Evolutionary conservation across 2,329 filamentous ascomycete species (phyloP).

Genomic region (Periconia digitata): DNA sequence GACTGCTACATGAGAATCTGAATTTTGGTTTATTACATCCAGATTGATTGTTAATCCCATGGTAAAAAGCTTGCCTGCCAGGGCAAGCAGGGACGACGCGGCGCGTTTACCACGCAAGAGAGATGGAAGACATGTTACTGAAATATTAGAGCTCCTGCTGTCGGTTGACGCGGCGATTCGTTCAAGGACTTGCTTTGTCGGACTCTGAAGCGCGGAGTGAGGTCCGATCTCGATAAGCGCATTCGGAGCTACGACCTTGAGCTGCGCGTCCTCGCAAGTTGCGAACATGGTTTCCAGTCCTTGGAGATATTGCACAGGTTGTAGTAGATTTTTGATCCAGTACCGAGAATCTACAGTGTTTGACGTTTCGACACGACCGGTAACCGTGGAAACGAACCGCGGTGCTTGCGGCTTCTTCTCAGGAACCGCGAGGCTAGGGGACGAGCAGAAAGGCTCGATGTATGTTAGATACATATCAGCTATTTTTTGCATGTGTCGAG

Average conservation of each 20-base stretch:
- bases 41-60: conserved; percentile 22
- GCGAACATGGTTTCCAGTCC: conserved; percentile 17
- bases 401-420: background rate
- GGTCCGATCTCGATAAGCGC: conserved; percentile 26
- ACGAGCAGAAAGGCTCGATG: conserved; percentile 18
- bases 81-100: conserved; percentile 17
- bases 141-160: conserved; percentile 1
- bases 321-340: conserved; percentile 28
- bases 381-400: conserved; percentile 20
- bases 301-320: conserved; percentile 19
- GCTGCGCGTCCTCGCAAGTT: conserved; percentile 29
- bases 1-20: no score
- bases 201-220: conserved; percentile 25
- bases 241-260: conserved; percentile 32
- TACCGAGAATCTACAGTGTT: conserved; percentile 18
- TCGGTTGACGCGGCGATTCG: conserved; percentile 12
- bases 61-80: conserved; percentile 14
- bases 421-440: background rate
- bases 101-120: conserved; percentile 29
- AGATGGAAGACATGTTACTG: conserved; percentile 17
- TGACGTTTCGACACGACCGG: conserved; percentile 10
- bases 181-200: conserved; percentile 24
- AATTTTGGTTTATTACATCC: background rate
- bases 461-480: conserved; percentile 13
- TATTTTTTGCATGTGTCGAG: conserved; percentile 39